Conservation (phyloP, 2,329 filamentous ascomycete genomes). For the Arachnopeziza araneosa region DNA sequence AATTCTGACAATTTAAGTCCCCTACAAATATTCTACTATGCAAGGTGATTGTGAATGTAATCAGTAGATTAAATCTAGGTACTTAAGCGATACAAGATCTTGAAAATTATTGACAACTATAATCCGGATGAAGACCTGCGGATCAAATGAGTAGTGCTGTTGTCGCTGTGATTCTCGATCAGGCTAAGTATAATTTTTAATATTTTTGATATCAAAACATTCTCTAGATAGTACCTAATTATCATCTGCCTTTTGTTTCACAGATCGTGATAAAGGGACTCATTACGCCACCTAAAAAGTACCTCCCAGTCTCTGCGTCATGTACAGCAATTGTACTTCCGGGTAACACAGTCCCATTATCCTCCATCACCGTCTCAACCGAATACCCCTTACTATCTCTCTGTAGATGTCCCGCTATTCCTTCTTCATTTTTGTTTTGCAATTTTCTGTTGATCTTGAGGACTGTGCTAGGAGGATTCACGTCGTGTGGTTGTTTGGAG, state of each 20-base stretch:
- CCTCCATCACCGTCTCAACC: conserved; percentile 21
- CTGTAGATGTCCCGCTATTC: background rate
- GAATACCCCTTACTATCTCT: conserved; percentile 24
- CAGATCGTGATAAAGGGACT: conserved; percentile 23
- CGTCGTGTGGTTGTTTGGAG: conserved; percentile 22
- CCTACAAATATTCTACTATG: too few species aligned
- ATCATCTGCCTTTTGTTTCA: background rate
- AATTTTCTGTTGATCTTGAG: conserved; percentile 23
- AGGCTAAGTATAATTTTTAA: too few species aligned
- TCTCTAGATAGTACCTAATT: too few species aligned
- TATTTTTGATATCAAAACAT: too few species aligned
- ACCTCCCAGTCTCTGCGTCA: conserved; percentile 29
- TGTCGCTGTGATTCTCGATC: too few species aligned
- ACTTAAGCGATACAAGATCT: too few species aligned
- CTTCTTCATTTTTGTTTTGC: conserved; percentile 2
- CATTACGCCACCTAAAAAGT: conserved; percentile 26
- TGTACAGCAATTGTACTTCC: conserved; percentile 28
- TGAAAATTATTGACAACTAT: too few species aligned
- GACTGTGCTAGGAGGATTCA: conserved; percentile 19
- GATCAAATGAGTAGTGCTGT: too few species aligned
- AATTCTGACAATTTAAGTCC: too few species aligned
- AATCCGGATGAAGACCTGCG: too few species aligned
- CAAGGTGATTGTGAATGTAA: too few species aligned
- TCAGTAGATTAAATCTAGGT: too few species aligned
- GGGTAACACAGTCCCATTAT: conserved; percentile 28